Percentiles rank a stretch among this genome's conserved stretches.
These are phyloP conservation scores for Dalechampia spathulata DNA, from an alignment of 441 rosid genomes.

Conservation along the genomic window DNA sequence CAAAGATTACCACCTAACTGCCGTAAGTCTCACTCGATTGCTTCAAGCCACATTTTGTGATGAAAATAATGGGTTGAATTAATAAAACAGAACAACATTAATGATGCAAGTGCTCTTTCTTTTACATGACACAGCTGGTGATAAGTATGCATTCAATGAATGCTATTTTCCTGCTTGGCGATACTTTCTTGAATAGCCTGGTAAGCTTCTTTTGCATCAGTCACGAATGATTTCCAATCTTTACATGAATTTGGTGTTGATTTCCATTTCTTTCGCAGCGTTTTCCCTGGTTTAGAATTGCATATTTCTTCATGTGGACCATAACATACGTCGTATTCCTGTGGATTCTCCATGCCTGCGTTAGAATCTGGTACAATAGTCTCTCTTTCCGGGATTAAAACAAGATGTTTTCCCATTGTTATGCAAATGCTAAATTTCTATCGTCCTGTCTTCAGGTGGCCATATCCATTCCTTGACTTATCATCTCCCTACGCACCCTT, in stretches of 20 bases:
- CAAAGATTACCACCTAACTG: conserved; percentile 60
- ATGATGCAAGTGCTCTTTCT: background rate
- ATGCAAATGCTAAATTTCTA: background rate
- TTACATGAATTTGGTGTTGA: background rate
- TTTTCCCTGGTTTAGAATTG: conserved; percentile 84
- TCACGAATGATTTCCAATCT: conserved; percentile 5
- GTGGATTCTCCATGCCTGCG: conserved; percentile 69
- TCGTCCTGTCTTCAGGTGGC: conserved; percentile 64
- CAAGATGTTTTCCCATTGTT: background rate
- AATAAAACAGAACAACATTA: too few species aligned
- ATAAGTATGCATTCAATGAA: conserved; percentile 84
- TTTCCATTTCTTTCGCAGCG: conserved; percentile 34
- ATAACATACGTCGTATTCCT: conserved; percentile 67
- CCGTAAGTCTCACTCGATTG: conserved; percentile 42
- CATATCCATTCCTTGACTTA: conserved; percentile 90
- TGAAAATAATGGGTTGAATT: too few species aligned
- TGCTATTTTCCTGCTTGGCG: conserved; percentile 72
- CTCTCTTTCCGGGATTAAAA: background rate
- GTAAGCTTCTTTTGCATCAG: conserved; percentile 26
- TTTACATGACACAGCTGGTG: conserved; percentile 52
- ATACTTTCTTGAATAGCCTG: conserved; percentile 76
- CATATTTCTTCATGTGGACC: conserved; percentile 91
- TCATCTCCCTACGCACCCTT: conserved; percentile 85
- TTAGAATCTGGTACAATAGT: conserved; percentile 53
- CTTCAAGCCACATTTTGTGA: too few species aligned